Evolutionary conservation across 306 rosid species (phyloP), one percentile per base, ranked within the genome.

Genomic region (Pyrus communis): DNA sequence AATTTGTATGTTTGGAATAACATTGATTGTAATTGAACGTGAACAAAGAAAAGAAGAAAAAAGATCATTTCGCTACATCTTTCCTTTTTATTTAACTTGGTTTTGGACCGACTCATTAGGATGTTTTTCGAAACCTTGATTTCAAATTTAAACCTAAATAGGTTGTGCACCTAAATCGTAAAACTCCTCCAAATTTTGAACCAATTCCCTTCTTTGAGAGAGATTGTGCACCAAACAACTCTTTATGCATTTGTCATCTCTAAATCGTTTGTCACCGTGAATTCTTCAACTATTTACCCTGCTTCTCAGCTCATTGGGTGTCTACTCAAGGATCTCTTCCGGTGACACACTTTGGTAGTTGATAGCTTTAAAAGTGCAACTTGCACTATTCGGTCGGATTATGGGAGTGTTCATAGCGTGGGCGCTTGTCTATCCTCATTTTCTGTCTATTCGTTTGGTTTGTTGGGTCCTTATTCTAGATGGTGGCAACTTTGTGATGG

Each of bases 11-110:
- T 67, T 65, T 74, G 74, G 75, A 74, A 62, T 80, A 81, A 75
- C 74, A 46, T 74, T 81, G 67, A 25, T 59, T 28, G 73, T 62
- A 58, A 73, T 80, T 81, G 86, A 78, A 78, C 81, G 74, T 80
- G 67, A 71, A 35, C 19, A 58, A 71, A 76, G 75, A 22, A 63
- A 71, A 76, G 77, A 55, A 73, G 84, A 49, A 75, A 35, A 79
- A 67, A 27, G 45, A 31, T 69, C 18, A 55, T 55, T 54, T 18
- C 40, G 10, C 58, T 23, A 11, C 27, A 58, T 82, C 67, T 31
- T 25, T 54, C 60, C 76, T 51, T 68, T 60, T 62, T 33, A 45
- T 19, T 17, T 27, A 15, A 22, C 60, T 60, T 43, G 55, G 40
- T 35, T 35, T 35, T 35, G 38, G 38, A 35, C 9, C 9, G 0